phyloP scores from a whole-genome alignment of 1,139 yeast species.

The Chernovozyma aurita region DNA sequence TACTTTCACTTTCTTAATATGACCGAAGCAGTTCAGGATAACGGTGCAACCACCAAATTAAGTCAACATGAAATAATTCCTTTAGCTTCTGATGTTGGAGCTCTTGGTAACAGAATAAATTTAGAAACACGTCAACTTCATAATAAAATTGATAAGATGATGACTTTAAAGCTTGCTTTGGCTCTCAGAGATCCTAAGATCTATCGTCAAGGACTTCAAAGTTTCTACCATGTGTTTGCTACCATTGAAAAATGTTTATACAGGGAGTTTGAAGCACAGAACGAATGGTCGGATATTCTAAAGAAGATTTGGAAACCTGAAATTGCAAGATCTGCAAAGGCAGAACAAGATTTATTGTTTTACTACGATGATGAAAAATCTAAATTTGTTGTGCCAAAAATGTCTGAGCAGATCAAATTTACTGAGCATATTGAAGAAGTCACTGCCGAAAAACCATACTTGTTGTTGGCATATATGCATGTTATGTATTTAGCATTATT shows the following conservation, averaged over 20 bases:
- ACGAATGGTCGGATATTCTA: constrained; percentile 42
- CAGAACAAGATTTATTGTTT: constrained; percentile 61
- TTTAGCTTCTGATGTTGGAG: constrained; percentile 69
- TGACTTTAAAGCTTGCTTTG: constrained; percentile 66
- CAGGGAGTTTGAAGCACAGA: constrained; percentile 39
- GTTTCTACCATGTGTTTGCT: constrained; percentile 71
- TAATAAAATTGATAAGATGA: constrained; percentile 63
- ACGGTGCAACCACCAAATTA: constrained; percentile 35
- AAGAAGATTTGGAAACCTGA: constrained; percentile 66
- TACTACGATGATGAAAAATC: constrained; percentile 54
- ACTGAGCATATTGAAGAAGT: constrained; percentile 53
- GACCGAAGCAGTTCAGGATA: constrained; percentile 13
- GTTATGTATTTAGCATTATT: constrained; percentile 81
- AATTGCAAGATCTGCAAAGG: constrained; percentile 55
- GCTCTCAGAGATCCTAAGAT: constrained; percentile 73
- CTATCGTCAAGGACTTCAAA: constrained; percentile 76
- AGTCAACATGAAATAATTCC: constrained; percentile 64
- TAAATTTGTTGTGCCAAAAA: constrained; percentile 53
- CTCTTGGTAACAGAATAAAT: constrained; percentile 78
- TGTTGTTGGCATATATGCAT: constrained; percentile 78
- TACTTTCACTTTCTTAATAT: too few relatives aligned
- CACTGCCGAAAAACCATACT: constrained; percentile 60
- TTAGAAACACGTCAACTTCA: constrained; percentile 61
- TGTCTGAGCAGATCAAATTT: constrained; percentile 60
- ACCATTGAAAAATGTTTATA: constrained; percentile 58